Evolutionary conservation across 805 yeast species (phyloP).

Genomic region (Saccharomycopsis selenospora): DNA sequence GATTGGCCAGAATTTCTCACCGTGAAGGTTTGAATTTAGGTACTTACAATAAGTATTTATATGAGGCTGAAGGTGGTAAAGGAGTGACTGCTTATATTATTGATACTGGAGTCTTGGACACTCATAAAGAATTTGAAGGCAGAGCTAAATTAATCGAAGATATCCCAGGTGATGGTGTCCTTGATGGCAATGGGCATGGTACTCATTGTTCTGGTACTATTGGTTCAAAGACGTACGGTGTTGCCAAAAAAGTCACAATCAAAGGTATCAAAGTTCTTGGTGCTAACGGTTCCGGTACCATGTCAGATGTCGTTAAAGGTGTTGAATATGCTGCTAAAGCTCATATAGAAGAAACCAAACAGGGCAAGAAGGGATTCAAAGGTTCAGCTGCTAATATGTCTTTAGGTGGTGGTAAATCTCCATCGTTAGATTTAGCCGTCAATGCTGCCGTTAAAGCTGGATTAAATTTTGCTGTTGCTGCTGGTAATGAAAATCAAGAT

Average conservation of each 20-base stretch:
- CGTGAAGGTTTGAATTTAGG: slow-evolving; percentile 51
- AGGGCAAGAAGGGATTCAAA: slow-evolving; percentile 46
- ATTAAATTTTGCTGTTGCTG: slow-evolving; percentile 89
- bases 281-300: slow-evolving; percentile 51
- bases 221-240: slow-evolving; percentile 50
- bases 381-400: slow-evolving; percentile 92
- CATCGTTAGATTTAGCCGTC: slow-evolving; percentile 80
- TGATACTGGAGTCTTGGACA: slow-evolving; percentile 48
- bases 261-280: slow-evolving; percentile 57
- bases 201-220: slow-evolving; percentile 64
- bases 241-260: slow-evolving; percentile 51
- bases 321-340: slow-evolving; percentile 51
- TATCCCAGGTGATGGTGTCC: slow-evolving; percentile 42
- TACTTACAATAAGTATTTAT: slow-evolving; percentile 53
- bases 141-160: slow-evolving; percentile 58
- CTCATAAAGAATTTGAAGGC: slow-evolving; percentile 52
- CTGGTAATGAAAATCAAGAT: slow-evolving; percentile 90
- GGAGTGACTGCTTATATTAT: slow-evolving; percentile 52
- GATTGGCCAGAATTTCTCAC: slow-evolving; percentile 63
- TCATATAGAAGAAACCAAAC: slow-evolving; percentile 39
- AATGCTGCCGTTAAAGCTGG: slow-evolving; percentile 87
- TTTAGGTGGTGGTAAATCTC: slow-evolving; percentile 87
- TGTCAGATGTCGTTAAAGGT: slow-evolving; percentile 57
- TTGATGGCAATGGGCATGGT: slow-evolving; percentile 58
- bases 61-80: slow-evolving; percentile 52